phyloP scores from a whole-genome alignment of 108 stramenopile species.

The Aurantiochytrium sp. region DNA sequence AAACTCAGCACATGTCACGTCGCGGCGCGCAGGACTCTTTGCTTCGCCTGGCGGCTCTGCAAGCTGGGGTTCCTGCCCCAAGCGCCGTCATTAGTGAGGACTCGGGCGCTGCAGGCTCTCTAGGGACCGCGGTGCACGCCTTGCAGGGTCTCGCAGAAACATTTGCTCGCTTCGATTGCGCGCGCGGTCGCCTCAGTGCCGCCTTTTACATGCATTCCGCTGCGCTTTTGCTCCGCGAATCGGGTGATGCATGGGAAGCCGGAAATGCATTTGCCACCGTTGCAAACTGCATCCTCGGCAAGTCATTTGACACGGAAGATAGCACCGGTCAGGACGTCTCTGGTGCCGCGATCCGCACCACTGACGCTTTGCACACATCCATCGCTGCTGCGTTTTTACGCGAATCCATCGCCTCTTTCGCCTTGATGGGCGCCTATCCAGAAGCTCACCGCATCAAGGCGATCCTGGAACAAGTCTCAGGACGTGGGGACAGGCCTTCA shows the following conservation, averaged over 20 bases:
- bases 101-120: background rate
- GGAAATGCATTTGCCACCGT: conserved; percentile 7
- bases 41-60: background rate
- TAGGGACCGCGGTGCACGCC: background rate
- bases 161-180: background rate
- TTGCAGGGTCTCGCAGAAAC: background rate
- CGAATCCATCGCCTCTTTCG: background rate
- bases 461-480: background rate
- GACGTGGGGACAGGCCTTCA: background rate
- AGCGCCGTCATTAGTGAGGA: background rate
- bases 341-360: background rate
- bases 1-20: background rate
- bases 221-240: background rate
- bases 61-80: background rate
- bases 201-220: background rate
- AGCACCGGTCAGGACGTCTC: background rate
- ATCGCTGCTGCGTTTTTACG: background rate
- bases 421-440: background rate
- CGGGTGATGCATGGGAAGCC: background rate
- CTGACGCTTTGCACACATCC: background rate
- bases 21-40: background rate
- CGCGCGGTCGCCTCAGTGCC: background rate
- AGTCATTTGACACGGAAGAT: background rate
- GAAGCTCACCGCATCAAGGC: background rate
- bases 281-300: background rate